A percentile compares a stretch with the other conserved stretches of the same genome.
phyloP scores from a whole-genome alignment of 768 basidiomycete species.

The Paxillus rubicundulus region DNA sequence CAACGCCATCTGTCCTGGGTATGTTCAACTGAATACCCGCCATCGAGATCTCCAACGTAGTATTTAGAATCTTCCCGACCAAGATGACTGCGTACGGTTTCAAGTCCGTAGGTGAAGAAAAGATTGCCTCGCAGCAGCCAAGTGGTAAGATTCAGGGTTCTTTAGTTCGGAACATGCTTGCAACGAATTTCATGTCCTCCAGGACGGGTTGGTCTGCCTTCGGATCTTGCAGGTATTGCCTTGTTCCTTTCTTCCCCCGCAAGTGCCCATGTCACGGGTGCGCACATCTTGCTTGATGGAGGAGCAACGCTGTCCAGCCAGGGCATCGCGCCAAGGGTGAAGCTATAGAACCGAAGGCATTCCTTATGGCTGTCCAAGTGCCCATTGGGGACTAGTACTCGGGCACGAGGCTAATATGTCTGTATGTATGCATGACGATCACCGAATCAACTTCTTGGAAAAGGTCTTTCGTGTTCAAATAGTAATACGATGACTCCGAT shows the following conservation, averaged over 20 bases:
- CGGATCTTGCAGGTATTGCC: constrained; percentile 70
- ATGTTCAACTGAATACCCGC: constrained; percentile 6
- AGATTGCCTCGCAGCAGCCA: constrained; percentile 54
- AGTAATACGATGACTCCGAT: background rate
- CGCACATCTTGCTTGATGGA: constrained; percentile 71
- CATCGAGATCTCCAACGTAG: background rate
- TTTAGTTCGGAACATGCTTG: background rate
- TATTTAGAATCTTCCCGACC: constrained; percentile 65
- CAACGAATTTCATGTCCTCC: background rate
- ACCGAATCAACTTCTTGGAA: background rate
- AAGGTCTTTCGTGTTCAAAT: background rate
- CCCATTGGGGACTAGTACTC: background rate
- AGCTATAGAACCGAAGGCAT: constrained; percentile 15
- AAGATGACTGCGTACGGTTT: constrained; percentile 82
- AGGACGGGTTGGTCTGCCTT: constrained; percentile 65
- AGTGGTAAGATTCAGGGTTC: constrained; percentile 45
- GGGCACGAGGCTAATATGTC: background rate
- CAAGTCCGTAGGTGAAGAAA: constrained; percentile 50
- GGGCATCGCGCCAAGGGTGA: constrained; percentile 24
- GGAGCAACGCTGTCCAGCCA: constrained; percentile 36
- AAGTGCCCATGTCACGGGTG: constrained; percentile 70
- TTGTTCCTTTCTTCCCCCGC: constrained; percentile 72
- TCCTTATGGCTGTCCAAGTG: background rate
- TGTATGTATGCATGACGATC: background rate
- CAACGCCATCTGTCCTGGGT: constrained; percentile 85